Evolutionary conservation across 2,329 filamentous ascomycete genomes (phyloP).

Genomic region (Cordyceps fumosorosea): DNA sequence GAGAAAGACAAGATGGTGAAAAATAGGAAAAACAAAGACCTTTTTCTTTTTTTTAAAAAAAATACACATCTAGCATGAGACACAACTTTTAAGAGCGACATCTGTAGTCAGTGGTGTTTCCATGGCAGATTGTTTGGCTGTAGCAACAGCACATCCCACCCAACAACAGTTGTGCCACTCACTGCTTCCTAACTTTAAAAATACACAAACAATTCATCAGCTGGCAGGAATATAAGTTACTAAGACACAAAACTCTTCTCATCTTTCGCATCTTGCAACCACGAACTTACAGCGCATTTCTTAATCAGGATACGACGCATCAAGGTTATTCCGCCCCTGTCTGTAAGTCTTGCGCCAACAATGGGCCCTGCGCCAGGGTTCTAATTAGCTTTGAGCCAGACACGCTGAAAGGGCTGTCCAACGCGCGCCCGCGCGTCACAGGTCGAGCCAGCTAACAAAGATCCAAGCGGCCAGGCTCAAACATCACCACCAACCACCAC

Average conservation of each 20-base stretch:
- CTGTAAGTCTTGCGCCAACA: background rate
- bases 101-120: no score
- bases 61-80: no score
- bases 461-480: slow-evolving; percentile 6
- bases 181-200: no score
- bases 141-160: no score
- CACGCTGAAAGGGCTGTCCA: slow-evolving; percentile 11
- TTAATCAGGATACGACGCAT: background rate
- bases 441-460: background rate
- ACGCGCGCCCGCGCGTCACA: slow-evolving; percentile 13
- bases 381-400: slow-evolving; percentile 1
- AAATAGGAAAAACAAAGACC: no score
- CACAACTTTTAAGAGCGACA: no score
- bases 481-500: slow-evolving; percentile 3
- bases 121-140: no score
- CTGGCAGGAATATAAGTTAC: no score
- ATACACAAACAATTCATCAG: no score
- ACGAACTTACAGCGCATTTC: background rate
- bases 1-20: no score
- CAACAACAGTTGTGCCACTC: no score
- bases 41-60: no score
- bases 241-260: background rate
- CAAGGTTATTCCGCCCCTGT: slow-evolving; percentile 9
- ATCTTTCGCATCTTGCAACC: background rate
- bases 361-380: background rate